Evolutionary conservation across 169 alveolate genomes (phyloP), one percentile per base, ranked within the genome.

Genomic region (Babesia gibsoni): DNA sequence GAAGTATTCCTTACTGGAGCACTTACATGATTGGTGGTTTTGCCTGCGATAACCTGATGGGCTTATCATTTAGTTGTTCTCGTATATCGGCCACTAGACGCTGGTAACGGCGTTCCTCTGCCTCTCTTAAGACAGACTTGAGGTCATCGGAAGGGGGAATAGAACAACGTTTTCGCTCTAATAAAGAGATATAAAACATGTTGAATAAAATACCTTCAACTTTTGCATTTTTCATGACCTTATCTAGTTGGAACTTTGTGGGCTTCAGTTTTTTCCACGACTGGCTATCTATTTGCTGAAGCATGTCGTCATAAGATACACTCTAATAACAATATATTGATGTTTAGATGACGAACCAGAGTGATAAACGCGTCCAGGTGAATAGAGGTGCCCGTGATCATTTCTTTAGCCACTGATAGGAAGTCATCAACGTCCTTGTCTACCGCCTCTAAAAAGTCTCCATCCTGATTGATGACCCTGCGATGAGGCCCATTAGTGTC

Each of bases 11-110:
- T 27, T 16, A 3, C 12, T 6, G 22, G 20, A 18, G 33, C 36
- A 65, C 84, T 42, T 22, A 73, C 84, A 73, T 59, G 18, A 73
- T 73, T 8, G 84, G 84, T 10, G 84, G 84, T 30, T 45, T 73
- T 54, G 23, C 50, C 37, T 36, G 48, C 27, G 35, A 27, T 27
- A 64, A 39, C 9, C 36, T 53, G 22, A 52, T 23, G 33, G 35
- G 41, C 12, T 37, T n/a, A 27, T 45, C 30, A 3, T 32, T n/a
- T n/a, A 73, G 33, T 25, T 53, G 52, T 29, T 50, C 53, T 16
- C 54, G n/a, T 18, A 73, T 64, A 36, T 73, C 77, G 14, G 56
- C 36, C 9, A 56, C 70, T 46, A 50, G 70, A 20, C 77, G 84
- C 57, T 73, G 75, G 63, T 73, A 73, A 33, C 70, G 67, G 37